Conservation (phyloP, 2,329 filamentous ascomycete genomes). For the Ophiostoma sp. region DNA sequence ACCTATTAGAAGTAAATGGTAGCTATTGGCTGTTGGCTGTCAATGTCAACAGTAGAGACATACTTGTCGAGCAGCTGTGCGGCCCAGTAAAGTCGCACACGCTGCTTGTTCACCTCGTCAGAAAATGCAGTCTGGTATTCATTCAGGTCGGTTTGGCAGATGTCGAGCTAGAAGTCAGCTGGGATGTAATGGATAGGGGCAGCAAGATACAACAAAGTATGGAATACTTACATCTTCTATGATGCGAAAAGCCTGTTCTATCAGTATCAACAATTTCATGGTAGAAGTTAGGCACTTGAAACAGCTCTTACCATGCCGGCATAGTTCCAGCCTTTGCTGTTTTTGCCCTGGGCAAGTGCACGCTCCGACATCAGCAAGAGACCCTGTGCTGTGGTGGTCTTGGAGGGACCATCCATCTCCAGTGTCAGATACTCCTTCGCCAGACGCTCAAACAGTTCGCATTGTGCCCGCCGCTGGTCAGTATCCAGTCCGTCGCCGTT, state of each 20-base stretch:
- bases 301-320: not conserved
- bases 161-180: not conserved
- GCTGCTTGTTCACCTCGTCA: too few species aligned
- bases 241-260: not conserved
- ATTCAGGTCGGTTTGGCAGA: not conserved
- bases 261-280: not conserved
- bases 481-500: not conserved
- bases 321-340: not conserved
- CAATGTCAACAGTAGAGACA: too few species aligned
- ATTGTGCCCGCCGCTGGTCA: not conserved
- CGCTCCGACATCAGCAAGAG: not conserved
- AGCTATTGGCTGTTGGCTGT: too few species aligned
- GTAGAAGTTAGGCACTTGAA: not conserved
- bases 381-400: not conserved
- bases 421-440: not conserved
- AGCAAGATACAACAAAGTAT: not conserved
- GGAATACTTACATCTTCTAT: not conserved
- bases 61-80: too few species aligned
- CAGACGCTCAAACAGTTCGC: not conserved
- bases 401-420: not conserved
- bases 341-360: not conserved
- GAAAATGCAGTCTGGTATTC: too few species aligned
- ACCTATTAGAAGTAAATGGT: too few species aligned
- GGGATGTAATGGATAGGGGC: not conserved
- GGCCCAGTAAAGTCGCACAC: too few species aligned